A percentile compares a stretch with the other conserved stretches of the same genome.
Evolutionary conservation across 352 stramenopile species (phyloP).

Genomic region (Elongisporangium anandrum): DNA sequence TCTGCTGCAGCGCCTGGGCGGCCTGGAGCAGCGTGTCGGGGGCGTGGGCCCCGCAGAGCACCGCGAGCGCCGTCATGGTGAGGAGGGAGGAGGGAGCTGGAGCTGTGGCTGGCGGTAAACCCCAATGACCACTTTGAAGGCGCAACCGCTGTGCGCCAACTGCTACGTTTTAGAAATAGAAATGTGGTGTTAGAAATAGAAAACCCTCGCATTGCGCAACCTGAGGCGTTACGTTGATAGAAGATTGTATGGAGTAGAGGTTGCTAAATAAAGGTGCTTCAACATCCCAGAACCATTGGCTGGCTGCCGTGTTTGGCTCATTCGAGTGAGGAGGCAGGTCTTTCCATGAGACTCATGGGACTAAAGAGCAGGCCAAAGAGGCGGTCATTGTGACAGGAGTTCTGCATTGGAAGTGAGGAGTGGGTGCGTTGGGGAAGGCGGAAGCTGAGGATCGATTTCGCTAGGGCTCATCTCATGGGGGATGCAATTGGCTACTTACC

Average conservation of each 20-base stretch:
- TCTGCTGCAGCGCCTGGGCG: slow-evolving; percentile 42
- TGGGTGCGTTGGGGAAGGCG: not conserved
- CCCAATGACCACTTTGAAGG: not conserved
- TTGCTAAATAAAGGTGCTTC: not conserved
- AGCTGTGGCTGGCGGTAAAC: not conserved
- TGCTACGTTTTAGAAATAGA: not conserved
- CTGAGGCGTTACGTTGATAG: not conserved
- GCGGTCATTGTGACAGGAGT: not conserved
- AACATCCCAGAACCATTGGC: not conserved
- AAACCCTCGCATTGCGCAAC: not conserved
- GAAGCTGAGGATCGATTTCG: not conserved
- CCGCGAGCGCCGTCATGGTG: slow-evolving; percentile 36
- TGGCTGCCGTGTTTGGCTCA: not conserved
- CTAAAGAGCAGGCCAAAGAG: not conserved
- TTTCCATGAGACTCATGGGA: not conserved
- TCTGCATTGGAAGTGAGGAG: not conserved
- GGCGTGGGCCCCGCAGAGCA: slow-evolving; percentile 61
- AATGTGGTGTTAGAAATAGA: not conserved
- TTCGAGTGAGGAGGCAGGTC: not conserved
- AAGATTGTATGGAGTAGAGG: not conserved
- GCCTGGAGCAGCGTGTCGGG: slow-evolving; percentile 39
- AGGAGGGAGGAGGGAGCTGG: not conserved
- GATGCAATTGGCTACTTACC: not conserved
- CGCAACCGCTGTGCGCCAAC: not conserved
- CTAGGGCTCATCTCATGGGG: not conserved